Base-by-base conservation (phyloP, 371 early-diverging fungal genomes). In the Rhizopus delemar region DNA sequence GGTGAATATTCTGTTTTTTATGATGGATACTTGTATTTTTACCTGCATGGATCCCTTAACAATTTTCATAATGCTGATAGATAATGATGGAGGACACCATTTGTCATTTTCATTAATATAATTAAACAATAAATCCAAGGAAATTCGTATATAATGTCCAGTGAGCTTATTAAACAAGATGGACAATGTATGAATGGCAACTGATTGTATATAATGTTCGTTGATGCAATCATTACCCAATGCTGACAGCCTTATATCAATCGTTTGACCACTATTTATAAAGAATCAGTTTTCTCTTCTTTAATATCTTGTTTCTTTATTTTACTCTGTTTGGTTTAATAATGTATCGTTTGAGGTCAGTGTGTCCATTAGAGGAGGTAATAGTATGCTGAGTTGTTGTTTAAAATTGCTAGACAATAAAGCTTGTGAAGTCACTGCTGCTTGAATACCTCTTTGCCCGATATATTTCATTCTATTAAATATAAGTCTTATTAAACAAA, bases 31-130 rank as follows among this genome's bases (percentile, higher is more conserved):
- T 22, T 22, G 22, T 22, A 22, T 22, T 22, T 22, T 22, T 54
- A 29, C 31, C 8, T 41, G 43, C 16, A 32, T 35, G 13, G 32
- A 32, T 35, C 1, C 51, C 56, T 12, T 22, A 81, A 81, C 71
- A n/a, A 84, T 57, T 53, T 75, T 75, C 65, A 83, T 74, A n/a
- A 88, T 73, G 16, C 77, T 79, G 1, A 86, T 73, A 22, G 22
- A 22, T 22, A 74, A 80, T 62, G 79, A 76, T 13, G 66, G 64
- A 45, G 80, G 65, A 22, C 86, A 80, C 90, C 90, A 89, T 43
- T 71, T 59, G 8, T 77, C 63, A 43, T 80, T 63, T 34, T 80
- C 71, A 54, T 88, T 87, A 70, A 90, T 66, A 62, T 77, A 80
- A 12, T 81, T 68, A 66, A 86, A 80, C 35, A 79, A 59, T 15